Evolutionary conservation across 2,329 filamentous ascomycete species (phyloP), one percentile per base, ranked within the genome.

Genomic region (Pezicula rhizophila): DNA sequence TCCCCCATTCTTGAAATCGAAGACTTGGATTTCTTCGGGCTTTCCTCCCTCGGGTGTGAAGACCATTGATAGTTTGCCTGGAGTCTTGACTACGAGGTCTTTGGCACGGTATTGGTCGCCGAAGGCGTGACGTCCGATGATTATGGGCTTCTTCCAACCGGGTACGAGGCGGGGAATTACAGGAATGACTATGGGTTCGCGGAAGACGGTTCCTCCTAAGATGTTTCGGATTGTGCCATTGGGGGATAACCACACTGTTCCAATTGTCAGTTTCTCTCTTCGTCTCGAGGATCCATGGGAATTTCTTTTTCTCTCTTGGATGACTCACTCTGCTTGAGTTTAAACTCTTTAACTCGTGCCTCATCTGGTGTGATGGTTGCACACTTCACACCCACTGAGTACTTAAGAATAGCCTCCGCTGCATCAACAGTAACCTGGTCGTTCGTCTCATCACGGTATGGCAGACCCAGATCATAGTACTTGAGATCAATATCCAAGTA

Each of bases 331-430:
- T 97, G 85, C 87, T 97, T 99, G 61, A 99, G 81, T 68, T 96
- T 91, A 73, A 97, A 99, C 74, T 97, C 93, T 77, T 97, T 80
- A 26, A 99, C 92, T 68, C 93, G 86, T 57, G 83, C 86, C 80
- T 99, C 93, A 68, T 99, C 93, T 35, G 93, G 93, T 39, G 93
- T 99, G 75, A 99, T 99, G 68, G 93, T 99, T 58, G 93, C 93
- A 72, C 93, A 99, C 80, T 99, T 99, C 76, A 99, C 89, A 71
- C 92, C 93, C 48, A 99, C 93, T 52, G 86, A 89, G 79, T 97
- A 96, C 79, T 96, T 96, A 81, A 96, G 91, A 76, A 97, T 97
- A 39, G 93, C 93, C 75, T 96, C 89, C 48, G 93, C 93, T 48
- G 92, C 88, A 66, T 97, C 93, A 61, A 91, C 70, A 55, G 93